A percentile compares a stretch with the other conserved stretches of the same genome.
These are phyloP conservation scores for Breynia disticha DNA, from an alignment of 441 rosid species.

Conservation along the genomic window DNA sequence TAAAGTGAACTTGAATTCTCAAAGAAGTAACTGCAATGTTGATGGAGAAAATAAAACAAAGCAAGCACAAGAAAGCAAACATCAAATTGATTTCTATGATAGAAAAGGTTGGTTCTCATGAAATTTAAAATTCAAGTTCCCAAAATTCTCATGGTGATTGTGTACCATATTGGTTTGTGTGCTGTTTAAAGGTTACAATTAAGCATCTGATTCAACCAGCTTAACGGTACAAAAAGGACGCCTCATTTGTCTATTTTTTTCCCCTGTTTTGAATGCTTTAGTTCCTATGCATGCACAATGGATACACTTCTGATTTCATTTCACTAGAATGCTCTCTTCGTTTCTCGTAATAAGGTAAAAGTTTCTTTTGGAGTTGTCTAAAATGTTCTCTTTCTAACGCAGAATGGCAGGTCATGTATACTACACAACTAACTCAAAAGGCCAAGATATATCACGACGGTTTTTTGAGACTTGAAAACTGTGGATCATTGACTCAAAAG, in stretches of 20 bases:
- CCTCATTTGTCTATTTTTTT: too few relatives aligned
- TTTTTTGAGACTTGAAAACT: constrained; percentile 22
- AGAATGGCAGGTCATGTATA: constrained; percentile 51
- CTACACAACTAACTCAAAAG: constrained; percentile 42
- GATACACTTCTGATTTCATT: not conserved
- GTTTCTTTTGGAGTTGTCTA: not conserved
- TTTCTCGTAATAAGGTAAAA: not conserved
- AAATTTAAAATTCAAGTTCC: not conserved
- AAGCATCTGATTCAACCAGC: too few relatives aligned
- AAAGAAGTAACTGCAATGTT: constrained; percentile 1
- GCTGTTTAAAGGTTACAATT: not conserved
- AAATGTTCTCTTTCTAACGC: constrained; percentile 7
- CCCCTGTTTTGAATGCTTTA: too few relatives aligned
- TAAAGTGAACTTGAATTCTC: constrained; percentile 6
- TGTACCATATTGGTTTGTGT: not conserved
- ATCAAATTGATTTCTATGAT: constrained; percentile 8
- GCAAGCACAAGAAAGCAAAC: constrained; percentile 8
- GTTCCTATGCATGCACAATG: too few relatives aligned
- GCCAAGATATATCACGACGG: constrained; percentile 59
- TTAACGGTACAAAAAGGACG: too few relatives aligned
- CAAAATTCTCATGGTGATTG: not conserved
- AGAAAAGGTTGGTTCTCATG: constrained; percentile 22
- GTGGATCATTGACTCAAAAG: constrained; percentile 37
- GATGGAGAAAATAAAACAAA: constrained; percentile 9
- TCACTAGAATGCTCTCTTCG: not conserved